phyloP scores from a whole-genome alignment of 192 early-diverging fungal species.

The Gaertneriomyces sp. region DNA sequence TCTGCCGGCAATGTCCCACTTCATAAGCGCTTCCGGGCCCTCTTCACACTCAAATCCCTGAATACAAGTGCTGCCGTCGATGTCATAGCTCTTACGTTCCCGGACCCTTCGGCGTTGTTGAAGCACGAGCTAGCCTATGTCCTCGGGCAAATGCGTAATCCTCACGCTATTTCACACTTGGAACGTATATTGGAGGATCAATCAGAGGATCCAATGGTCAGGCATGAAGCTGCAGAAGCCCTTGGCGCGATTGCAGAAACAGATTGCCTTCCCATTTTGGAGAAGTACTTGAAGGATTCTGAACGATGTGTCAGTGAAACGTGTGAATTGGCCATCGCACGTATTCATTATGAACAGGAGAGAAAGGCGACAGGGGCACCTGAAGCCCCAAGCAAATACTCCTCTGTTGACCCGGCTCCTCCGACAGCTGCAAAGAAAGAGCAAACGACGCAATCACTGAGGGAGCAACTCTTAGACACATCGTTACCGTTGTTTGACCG shows the following conservation, averaged over 20 bases:
- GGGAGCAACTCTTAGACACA: conserved; percentile 62
- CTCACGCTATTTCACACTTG: conserved; percentile 68
- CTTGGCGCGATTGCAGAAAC: conserved; percentile 85
- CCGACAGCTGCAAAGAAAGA: conserved; percentile 54
- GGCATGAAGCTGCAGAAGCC: conserved; percentile 97
- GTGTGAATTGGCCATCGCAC: conserved; percentile 82
- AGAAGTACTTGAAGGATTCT: conserved; percentile 66
- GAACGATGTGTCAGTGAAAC: conserved; percentile 78
- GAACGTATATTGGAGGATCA: conserved; percentile 61
- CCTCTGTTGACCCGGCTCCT: conserved; percentile 90
- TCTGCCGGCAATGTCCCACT: conserved; percentile 49
- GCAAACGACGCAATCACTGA: conserved; percentile 63
- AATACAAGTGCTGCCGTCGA: conserved; percentile 69
- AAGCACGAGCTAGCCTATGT: conserved; percentile 97
- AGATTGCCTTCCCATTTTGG: conserved; percentile 63
- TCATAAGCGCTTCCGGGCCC: conserved; percentile 81
- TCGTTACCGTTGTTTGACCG: conserved; percentile 79
- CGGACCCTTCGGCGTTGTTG: conserved; percentile 80
- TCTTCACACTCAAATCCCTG: conserved; percentile 88
- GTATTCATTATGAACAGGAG: conserved; percentile 70
- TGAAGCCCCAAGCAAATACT: conserved; percentile 44
- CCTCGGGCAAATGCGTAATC: conserved; percentile 90
- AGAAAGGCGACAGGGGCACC: conserved; percentile 31
- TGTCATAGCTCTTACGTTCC: conserved; percentile 76
- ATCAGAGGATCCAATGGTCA: conserved; percentile 86